Percentiles rank a stretch among this genome's conserved stretches.
Conservation (phyloP, 2,329 filamentous ascomycete genomes). For the Diaporthe sp. region DNA sequence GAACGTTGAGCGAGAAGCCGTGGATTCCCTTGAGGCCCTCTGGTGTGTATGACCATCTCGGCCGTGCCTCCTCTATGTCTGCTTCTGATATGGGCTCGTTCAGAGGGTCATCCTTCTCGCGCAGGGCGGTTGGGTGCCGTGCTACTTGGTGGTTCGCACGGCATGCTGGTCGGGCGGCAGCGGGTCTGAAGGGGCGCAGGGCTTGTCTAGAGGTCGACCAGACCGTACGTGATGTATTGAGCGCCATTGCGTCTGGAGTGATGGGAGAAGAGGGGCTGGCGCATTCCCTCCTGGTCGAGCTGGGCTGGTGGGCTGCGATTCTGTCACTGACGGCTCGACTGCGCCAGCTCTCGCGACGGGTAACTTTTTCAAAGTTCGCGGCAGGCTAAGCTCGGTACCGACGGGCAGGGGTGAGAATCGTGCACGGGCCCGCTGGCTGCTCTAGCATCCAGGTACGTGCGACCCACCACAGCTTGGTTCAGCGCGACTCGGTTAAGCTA, state of each 20-base stretch:
- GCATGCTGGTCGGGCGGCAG: conserved; percentile 31
- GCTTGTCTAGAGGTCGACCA: conserved; percentile 50
- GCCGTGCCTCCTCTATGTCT: conserved; percentile 48
- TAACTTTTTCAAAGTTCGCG: conserved; percentile 39
- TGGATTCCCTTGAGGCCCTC: conserved; percentile 74
- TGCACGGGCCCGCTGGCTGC: conserved; percentile 8
- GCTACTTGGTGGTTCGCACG: conserved; percentile 33
- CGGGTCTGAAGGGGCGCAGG: conserved; percentile 45
- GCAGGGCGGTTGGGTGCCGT: conserved; percentile 32
- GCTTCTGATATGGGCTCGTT: conserved; percentile 36
- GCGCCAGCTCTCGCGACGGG: conserved; percentile 16
- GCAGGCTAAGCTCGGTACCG: neutral
- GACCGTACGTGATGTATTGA: conserved; percentile 50
- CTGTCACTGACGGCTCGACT: conserved; percentile 9
- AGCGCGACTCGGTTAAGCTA: conserved; percentile 21
- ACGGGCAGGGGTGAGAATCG: neutral
- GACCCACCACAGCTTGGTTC: conserved; percentile 26
- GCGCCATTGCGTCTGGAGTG: conserved; percentile 46
- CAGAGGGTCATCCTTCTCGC: conserved; percentile 36
- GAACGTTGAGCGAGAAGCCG: conserved; percentile 69
- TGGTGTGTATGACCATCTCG: conserved; percentile 80
- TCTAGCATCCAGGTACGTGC: neutral
- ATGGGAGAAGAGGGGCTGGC: conserved; percentile 26
- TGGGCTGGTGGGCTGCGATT: neutral
- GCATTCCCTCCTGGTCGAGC: conserved; percentile 34